Conservation (phyloP, 495 filamentous ascomycete species). For the Trichoderma orchidacearum region DNA sequence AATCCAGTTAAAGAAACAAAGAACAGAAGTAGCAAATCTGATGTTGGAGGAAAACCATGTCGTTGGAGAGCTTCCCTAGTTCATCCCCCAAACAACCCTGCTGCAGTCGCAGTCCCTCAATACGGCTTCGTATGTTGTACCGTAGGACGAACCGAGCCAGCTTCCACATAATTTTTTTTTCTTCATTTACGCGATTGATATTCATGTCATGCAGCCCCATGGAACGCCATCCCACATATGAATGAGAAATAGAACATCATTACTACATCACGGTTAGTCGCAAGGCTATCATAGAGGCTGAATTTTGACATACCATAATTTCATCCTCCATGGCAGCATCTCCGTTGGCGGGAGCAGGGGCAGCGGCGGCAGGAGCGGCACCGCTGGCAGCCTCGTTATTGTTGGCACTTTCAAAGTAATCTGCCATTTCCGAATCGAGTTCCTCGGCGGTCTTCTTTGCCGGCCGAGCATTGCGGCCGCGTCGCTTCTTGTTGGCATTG, state of each 20-base stretch:
- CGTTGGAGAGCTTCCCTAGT: not conserved
- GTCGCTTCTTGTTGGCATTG: conserved; percentile 37
- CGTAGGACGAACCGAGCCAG: not conserved
- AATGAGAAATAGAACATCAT: not conserved
- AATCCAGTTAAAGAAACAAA: not conserved
- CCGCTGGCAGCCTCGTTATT: conserved; percentile 29
- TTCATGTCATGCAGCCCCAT: not conserved
- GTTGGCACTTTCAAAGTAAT: conserved; percentile 54
- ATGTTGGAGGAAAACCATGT: not conserved
- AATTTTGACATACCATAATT: conserved; percentile 13
- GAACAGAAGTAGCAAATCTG: not conserved
- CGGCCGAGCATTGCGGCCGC: conserved; percentile 43
- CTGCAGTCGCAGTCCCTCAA: not conserved
- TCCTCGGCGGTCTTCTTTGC: conserved; percentile 89
- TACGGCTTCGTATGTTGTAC: not conserved
- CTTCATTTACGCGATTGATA: not conserved
- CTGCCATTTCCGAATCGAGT: conserved; percentile 85
- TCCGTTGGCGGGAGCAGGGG: conserved; percentile 23
- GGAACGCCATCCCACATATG: not conserved
- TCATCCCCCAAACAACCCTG: not conserved
- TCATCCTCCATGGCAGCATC: conserved; percentile 42
- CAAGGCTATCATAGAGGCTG: not conserved
- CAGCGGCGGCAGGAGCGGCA: conserved; percentile 18
- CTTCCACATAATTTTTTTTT: not conserved
- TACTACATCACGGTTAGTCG: not conserved